Evolutionary conservation across 169 alveolate genomes (phyloP), one percentile per base, ranked within the genome.

Genomic region (Plasmodium knowlesi): DNA sequence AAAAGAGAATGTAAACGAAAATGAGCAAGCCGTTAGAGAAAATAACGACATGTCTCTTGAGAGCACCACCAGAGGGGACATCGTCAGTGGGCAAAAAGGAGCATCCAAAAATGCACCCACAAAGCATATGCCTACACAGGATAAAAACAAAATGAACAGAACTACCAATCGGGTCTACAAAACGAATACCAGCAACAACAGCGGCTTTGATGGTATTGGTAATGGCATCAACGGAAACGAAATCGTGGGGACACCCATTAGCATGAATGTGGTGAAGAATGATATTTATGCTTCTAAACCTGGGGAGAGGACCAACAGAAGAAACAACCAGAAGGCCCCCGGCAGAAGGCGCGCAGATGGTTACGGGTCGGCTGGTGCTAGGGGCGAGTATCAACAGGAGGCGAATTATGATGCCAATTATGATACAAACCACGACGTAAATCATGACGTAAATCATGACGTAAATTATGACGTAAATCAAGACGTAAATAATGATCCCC

Each of bases 341-440:
- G 67, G 67, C 6, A n/a, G 32, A 16, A 37, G 61, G 22, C 19
- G 53, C n/a, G 67, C 37, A 5, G 78, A 14, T 43, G 71, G 61
- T 22, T 50, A 70, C 19, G 22, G n/a, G 34, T 32, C 39, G 14
- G 16, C 41, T 1, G 85, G 79, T n/a, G 67, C 67, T 30, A 19
- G 19, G 54, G 57, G 57, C 19, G 92, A 83, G 14, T 61, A 83
- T 71, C 19, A 70, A 12, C 76, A 84, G 25, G 74, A 84, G 53
- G 8, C 71, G n/a, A 34, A 67, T n/a, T 32, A 43, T 19, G 91
- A 83, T 0, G 12, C 71, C n/a, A n/a, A 61, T 19, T 2, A 61
- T 1, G 74, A 61, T 1, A 0, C 5, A 3, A 28, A 12, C 54
- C 28, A 61, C 25, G 76, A 80, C 5, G n/a, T n/a, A n/a, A n/a